phyloP scores from a whole-genome alignment of 345 rosid species.

The Melaleuca quinquenervia region DNA sequence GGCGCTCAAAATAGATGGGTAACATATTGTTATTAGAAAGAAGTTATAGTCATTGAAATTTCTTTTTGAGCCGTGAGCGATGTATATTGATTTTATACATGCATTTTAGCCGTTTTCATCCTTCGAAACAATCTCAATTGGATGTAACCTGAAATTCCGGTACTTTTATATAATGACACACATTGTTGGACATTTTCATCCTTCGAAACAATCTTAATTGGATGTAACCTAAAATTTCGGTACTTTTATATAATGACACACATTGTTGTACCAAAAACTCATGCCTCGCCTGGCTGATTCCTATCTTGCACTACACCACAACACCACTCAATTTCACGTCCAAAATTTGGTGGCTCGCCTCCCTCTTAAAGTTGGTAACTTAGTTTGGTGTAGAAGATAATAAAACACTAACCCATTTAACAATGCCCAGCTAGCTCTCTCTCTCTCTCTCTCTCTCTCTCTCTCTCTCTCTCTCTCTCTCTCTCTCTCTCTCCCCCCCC shows the following conservation, averaged over 20 bases:
- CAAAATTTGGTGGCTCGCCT: neutral
- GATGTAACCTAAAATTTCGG: neutral
- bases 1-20: neutral
- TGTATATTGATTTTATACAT: neutral
- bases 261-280: neutral
- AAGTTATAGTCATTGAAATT: neutral
- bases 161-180: neutral
- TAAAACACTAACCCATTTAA: constrained; percentile 10
- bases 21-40: neutral
- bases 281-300: neutral
- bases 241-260: neutral
- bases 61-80: neutral
- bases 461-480: too few relatives aligned
- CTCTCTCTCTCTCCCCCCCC: too few relatives aligned
- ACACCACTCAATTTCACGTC: neutral
- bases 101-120: neutral
- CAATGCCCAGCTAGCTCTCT: constrained; percentile 19
- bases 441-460: neutral
- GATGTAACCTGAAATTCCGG: neutral
- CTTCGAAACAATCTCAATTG: neutral
- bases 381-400: neutral
- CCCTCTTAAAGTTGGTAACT: constrained; percentile 6
- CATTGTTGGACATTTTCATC: neutral
- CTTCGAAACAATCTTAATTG: neutral
- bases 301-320: neutral